These are phyloP conservation scores for Balamuthia mandrillaris DNA, from an alignment of 208 protist genomes.

Conservation along the genomic window DNA sequence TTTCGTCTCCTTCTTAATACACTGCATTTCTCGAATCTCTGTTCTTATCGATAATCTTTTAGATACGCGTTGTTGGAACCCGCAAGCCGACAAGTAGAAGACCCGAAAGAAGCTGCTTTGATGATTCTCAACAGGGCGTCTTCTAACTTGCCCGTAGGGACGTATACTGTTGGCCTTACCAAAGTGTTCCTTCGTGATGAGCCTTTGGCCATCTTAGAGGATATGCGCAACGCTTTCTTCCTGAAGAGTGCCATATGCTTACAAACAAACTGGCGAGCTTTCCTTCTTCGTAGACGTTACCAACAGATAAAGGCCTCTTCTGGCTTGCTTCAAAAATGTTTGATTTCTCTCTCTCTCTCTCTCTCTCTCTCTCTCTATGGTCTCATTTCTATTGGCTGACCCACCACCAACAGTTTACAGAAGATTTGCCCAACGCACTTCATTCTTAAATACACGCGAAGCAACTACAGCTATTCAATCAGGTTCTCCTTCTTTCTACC, in stretches of 20 bases:
- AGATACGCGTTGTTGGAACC: no score
- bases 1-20: constrained; percentile 36
- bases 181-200: constrained; percentile 39
- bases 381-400: background rate
- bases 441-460: background rate
- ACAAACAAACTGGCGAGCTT: constrained; percentile 22
- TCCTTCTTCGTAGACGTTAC: background rate
- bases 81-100: constrained; percentile 19
- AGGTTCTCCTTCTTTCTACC: background rate
- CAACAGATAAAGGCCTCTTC: background rate
- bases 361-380: background rate
- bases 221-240: constrained; percentile 12
- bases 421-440: background rate
- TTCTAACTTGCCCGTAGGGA: constrained; percentile 8
- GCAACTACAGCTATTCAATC: constrained; percentile 18
- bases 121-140: no score
- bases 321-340: background rate
- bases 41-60: no score
- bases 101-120: constrained; percentile 10
- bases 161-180: constrained; percentile 17
- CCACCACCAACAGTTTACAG: background rate
- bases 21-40: no score
- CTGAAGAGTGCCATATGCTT: constrained; percentile 11
- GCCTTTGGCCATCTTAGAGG: constrained; percentile 24
- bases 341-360: background rate